Percentiles rank a stretch among this genome's conserved stretches.
Conservation (phyloP, 768 basidiomycete species). For the Chalciporus pseudorubinellus region DNA sequence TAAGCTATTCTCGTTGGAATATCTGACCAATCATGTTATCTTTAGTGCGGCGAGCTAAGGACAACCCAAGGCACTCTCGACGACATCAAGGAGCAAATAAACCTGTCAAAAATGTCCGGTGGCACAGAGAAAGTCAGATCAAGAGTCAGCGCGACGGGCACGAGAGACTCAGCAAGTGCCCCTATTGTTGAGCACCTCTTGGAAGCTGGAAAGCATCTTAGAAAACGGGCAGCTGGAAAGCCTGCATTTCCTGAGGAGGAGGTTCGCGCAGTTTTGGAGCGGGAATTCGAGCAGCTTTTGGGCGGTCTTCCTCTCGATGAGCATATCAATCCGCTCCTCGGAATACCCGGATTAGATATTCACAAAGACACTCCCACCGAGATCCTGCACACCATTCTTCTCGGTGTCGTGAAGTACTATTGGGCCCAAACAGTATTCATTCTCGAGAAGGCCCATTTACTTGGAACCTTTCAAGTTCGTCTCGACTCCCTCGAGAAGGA, state of each 20-base stretch:
- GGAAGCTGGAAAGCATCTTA: not conserved
- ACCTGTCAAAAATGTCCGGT: not conserved
- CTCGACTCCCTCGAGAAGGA: conserved; percentile 23
- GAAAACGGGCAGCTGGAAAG: not conserved
- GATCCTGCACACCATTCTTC: conserved; percentile 34
- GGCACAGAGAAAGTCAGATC: not conserved
- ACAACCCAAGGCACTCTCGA: too few relatives aligned
- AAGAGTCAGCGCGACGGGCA: not conserved
- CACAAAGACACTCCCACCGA: conserved; percentile 32
- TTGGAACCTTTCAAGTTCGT: conserved; percentile 20
- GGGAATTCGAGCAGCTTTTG: not conserved
- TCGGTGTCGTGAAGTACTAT: conserved; percentile 37
- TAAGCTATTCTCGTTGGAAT: too few relatives aligned
- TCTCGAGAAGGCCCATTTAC: conserved; percentile 20
- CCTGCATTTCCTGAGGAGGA: not conserved
- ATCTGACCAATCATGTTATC: too few relatives aligned
- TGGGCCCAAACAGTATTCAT: conserved; percentile 25
- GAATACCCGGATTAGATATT: conserved; percentile 12
- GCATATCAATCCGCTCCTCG: not conserved
- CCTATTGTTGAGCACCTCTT: not conserved
- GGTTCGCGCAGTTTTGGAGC: not conserved
- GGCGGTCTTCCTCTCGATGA: not conserved
- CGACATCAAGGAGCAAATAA: too few relatives aligned
- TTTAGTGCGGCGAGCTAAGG: too few relatives aligned
- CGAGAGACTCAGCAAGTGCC: not conserved